These are phyloP conservation scores for Syzygium malaccense DNA, from an alignment of 441 rosid genomes.

Conservation along the genomic window DNA sequence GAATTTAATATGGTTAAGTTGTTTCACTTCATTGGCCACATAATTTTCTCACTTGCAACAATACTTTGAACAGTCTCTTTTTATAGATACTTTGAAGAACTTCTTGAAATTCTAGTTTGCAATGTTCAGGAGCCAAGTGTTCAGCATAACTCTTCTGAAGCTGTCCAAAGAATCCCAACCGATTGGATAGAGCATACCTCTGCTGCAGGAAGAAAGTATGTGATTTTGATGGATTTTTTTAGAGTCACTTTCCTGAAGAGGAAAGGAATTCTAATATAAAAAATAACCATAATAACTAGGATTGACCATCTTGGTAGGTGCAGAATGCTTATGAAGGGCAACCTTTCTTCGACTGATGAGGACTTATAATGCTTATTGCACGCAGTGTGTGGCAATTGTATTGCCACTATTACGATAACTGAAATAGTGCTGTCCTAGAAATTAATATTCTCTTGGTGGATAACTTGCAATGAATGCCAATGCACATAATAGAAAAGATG, in stretches of 20 bases:
- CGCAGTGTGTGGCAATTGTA: neutral
- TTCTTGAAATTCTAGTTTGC: slow-evolving; percentile 11
- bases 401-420: neutral
- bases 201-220: slow-evolving; percentile 73
- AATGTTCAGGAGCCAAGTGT: slow-evolving; percentile 36
- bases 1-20: slow-evolving; percentile 8
- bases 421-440: neutral
- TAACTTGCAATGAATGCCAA: neutral
- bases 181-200: slow-evolving; percentile 85
- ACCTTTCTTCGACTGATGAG: neutral
- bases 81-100: neutral
- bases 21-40: neutral
- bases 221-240: neutral
- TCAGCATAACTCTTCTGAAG: slow-evolving; percentile 36
- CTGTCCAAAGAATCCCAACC: slow-evolving; percentile 15
- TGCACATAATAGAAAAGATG: neutral
- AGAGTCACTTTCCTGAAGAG: neutral
- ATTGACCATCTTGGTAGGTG: neutral
- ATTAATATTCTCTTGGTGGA: neutral
- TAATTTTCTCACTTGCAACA: neutral
- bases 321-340: neutral
- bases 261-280: neutral
- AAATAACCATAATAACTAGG: neutral
- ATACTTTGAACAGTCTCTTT: slow-evolving; percentile 1
- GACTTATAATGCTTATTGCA: neutral